Evolutionary conservation across 2,329 filamentous ascomycete species (phyloP), one percentile per base, ranked within the genome.

Genomic region (Aureobasidium sp.): DNA sequence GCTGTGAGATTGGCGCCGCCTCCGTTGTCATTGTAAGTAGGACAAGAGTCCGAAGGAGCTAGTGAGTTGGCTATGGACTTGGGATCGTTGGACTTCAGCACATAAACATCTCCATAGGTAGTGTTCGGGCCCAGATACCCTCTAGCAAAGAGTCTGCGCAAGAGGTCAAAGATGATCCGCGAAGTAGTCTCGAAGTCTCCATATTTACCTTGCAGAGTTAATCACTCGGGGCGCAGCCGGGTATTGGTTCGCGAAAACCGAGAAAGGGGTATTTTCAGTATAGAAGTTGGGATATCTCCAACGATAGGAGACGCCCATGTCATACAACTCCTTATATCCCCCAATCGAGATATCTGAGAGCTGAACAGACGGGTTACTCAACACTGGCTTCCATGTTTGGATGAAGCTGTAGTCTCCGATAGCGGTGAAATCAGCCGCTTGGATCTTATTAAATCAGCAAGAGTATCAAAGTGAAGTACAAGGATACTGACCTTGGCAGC

Each of bases 241-340:
- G 64, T 85, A 85, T 59, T 81, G 78, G 63, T 86, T 86, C 16
- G 80, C 76, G 79, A 80, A 86, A 6, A 83, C 75, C 7, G 76
- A 70, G 59, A 85, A 84, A 1, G 70, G 68, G 0, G 67, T 69
- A 52, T 73, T 71, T 55, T 75, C 69, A 22, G 68, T 61, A 56
- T 76, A 75, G 16, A 85, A 71, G 32, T 75, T 64, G 0, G 74
- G 71, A 60, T 75, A 77, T 59, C 65, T 66, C 48, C 62, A 62
- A 48, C 66, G 63, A 47, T 80, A 69, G 3, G 69, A 69, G 53
- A 79, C 77, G 5, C 79, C 79, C 65, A 82, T 69, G 55, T 79
- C 77, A 35, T 76, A 73, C 0, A 77, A 66, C 63, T 86, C 83
- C 58, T 83, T 82, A 61, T 79, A 80, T 0, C 83, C 83, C 1